Percentiles rank a stretch among this genome's conserved stretches.
phyloP scores from a whole-genome alignment of 208 protist species.

The Tritrichomonas foetus region DNA sequence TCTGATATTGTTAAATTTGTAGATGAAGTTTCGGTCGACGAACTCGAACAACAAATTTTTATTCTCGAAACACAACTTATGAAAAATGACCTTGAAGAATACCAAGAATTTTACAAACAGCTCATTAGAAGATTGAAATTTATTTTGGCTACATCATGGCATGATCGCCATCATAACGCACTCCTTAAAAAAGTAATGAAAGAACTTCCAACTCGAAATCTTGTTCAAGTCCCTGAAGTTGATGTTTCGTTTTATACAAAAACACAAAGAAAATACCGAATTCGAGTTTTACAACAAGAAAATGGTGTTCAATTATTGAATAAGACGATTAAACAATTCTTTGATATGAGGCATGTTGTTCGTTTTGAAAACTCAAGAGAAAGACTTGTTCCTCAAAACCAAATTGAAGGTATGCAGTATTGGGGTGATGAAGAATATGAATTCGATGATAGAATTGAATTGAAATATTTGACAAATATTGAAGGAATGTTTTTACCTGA shows the following conservation, averaged over 20 bases:
- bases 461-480: neutral
- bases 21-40: neutral
- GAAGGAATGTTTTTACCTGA: neutral
- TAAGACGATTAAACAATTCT: neutral
- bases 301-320: neutral
- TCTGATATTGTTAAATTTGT: neutral
- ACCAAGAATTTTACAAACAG: slow-evolving; percentile 29
- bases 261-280: neutral
- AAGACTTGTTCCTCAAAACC: neutral
- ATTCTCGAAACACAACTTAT: neutral
- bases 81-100: slow-evolving; percentile 28
- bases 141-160: neutral
- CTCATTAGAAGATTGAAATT: neutral
- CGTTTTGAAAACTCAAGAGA: neutral
- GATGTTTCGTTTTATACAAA: neutral
- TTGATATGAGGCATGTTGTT: neutral
- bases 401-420: slow-evolving; percentile 30
- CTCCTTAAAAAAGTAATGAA: neutral
- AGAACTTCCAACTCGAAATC: neutral
- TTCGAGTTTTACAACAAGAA: neutral
- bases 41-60: neutral
- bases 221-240: neutral
- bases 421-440: slow-evolving; percentile 29
- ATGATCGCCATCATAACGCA: neutral
- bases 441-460: neutral